Conservation (phyloP, 495 filamentous ascomycete genomes). For the Penicillium goetzii region DNA sequence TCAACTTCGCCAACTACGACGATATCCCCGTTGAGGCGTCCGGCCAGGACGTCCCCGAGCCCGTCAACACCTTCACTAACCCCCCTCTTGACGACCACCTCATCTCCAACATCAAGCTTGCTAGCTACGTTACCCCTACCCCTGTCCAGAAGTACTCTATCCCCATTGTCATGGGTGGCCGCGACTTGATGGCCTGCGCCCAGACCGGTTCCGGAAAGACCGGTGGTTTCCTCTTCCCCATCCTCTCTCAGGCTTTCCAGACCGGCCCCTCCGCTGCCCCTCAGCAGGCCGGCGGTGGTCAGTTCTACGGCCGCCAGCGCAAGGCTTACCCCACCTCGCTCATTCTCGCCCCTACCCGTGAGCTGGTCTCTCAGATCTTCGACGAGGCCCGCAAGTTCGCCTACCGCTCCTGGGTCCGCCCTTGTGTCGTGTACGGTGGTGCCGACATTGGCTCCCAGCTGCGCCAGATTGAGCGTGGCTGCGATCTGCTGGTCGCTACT, state of each 20-base stretch:
- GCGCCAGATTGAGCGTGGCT: conserved; percentile 95
- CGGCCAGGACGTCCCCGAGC: conserved; percentile 90
- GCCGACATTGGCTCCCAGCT: conserved; percentile 97
- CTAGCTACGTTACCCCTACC: conserved; percentile 91
- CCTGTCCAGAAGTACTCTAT: conserved; percentile 99
- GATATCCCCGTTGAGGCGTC: conserved; percentile 98
- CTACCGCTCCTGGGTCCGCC: conserved; percentile 97
- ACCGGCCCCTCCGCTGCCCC: conserved; percentile 77
- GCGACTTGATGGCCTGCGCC: conserved; percentile 98
- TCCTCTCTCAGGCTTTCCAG: conserved; percentile 92
- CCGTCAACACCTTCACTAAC: conserved; percentile 86
- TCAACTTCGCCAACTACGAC: conserved; percentile 99
- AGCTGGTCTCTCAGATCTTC: conserved; percentile 97
- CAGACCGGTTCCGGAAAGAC: conserved; percentile 99
- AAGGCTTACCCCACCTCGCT: conserved; percentile 96
- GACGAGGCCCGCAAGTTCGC: conserved; percentile 97
- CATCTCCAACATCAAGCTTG: conserved; percentile 85
- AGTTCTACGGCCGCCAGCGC: conserved; percentile 78
- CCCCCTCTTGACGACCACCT: conserved; percentile 93
- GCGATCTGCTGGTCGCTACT: conserved; percentile 95
- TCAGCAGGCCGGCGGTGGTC: conserved; percentile 56
- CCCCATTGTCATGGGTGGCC: conserved; percentile 93
- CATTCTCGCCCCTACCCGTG: conserved; percentile 94
- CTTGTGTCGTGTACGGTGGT: conserved; percentile 98
- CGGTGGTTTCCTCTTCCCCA: conserved; percentile 98